Conservation (phyloP, 2,329 filamentous ascomycete species). For the Fusarium sp. region DNA sequence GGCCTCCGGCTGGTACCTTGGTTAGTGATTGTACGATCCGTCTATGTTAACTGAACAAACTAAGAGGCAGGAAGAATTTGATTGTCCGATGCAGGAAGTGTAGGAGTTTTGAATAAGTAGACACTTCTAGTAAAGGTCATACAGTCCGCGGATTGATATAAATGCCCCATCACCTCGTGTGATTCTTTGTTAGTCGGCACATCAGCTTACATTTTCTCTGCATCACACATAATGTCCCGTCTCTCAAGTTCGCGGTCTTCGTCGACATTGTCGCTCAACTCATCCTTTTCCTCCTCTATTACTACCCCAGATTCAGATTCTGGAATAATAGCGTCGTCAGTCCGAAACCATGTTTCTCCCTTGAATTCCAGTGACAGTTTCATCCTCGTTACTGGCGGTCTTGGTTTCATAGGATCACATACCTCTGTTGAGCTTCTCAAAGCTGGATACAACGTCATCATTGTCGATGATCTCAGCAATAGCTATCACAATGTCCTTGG, state of each 20-base stretch:
- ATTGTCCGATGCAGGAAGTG: no score
- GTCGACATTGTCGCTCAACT: conserved; percentile 4
- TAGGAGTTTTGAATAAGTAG: no score
- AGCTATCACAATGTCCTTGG: conserved; percentile 49
- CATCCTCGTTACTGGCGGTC: conserved; percentile 65
- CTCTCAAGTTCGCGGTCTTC: conserved; percentile 1
- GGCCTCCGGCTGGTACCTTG: no score
- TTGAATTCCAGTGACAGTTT: conserved; percentile 38
- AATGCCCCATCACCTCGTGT: no score
- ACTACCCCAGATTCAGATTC: conserved; percentile 8
- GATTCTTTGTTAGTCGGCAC: neutral
- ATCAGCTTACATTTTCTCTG: neutral
- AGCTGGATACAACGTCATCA: conserved; percentile 66
- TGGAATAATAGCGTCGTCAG: neutral
- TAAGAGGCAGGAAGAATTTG: no score
- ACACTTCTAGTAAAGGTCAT: no score
- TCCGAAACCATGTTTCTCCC: neutral
- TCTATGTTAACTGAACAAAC: no score
- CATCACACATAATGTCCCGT: neutral
- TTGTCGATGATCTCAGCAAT: conserved; percentile 62
- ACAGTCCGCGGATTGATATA: no score
- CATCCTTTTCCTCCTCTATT: neutral
- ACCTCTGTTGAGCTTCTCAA: conserved; percentile 67
- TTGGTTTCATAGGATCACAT: conserved; percentile 69
- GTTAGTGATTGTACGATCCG: no score